Conservation (phyloP, 306 rosid species). For the Cercis canadensis region DNA sequence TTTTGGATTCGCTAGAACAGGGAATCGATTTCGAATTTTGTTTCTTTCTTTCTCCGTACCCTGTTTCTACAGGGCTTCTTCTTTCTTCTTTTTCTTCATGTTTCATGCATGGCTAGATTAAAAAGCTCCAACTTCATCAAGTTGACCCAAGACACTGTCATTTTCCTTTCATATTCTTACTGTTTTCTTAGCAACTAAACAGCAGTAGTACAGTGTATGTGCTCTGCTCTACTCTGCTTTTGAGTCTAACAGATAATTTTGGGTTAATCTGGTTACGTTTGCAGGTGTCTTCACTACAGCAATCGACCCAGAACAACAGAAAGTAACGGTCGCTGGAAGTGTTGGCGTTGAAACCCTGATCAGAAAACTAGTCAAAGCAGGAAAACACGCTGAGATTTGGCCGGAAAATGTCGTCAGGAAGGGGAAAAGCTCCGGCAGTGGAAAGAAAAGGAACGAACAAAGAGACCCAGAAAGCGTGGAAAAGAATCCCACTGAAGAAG, state of each 20-base stretch:
- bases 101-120: slow-evolving; percentile 37
- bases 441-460: slow-evolving; percentile 44
- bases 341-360: slow-evolving; percentile 68
- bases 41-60: slow-evolving; percentile 9
- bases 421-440: slow-evolving; percentile 45
- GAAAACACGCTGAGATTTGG: slow-evolving; percentile 83
- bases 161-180: not conserved
- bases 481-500: slow-evolving; percentile 28
- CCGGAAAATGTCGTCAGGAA: slow-evolving; percentile 53
- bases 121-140: too few relatives aligned
- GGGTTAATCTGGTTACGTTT: slow-evolving; percentile 14
- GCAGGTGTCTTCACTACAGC: slow-evolving; percentile 75
- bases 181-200: slow-evolving; percentile 4
- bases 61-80: slow-evolving; percentile 18
- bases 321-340: slow-evolving; percentile 77
- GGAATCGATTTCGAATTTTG: slow-evolving; percentile 26
- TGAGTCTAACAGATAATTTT: slow-evolving; percentile 15
- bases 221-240: slow-evolving; percentile 10
- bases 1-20: slow-evolving; percentile 4
- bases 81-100: not conserved
- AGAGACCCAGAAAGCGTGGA: slow-evolving; percentile 40
- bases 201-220: not conserved
- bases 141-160: too few relatives aligned
- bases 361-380: slow-evolving; percentile 62
- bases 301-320: slow-evolving; percentile 67